These are phyloP conservation scores for Pestalotiopsis fici DNA, from an alignment of 2,329 filamentous ascomycete species.

Conservation along the genomic window DNA sequence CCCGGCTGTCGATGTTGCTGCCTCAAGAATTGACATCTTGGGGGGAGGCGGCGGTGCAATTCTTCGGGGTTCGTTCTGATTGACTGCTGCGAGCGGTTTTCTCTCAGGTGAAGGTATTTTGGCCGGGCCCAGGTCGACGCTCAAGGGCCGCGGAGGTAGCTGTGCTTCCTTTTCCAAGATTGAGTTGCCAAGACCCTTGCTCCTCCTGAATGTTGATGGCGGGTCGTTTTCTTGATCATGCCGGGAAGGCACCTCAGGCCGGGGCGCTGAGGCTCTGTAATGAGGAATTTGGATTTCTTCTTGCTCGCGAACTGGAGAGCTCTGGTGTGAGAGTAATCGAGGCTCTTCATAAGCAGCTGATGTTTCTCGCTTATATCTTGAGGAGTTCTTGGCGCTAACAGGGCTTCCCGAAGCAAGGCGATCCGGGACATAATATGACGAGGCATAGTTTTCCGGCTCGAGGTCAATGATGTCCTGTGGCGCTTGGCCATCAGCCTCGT, in stretches of 20 bases:
- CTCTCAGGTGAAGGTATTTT: constrained; percentile 53
- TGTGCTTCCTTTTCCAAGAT: constrained; percentile 57
- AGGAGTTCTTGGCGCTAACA: constrained; percentile 47
- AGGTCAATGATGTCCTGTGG: constrained; percentile 34
- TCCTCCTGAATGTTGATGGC: constrained; percentile 66
- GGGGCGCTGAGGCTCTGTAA: constrained; percentile 58
- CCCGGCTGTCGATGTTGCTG: constrained; percentile 81
- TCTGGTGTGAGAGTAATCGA: constrained; percentile 20
- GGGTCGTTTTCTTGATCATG: constrained; percentile 86
- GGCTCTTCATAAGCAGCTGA: constrained; percentile 32
- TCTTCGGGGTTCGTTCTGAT: constrained; percentile 72
- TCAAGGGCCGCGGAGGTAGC: constrained; percentile 51
- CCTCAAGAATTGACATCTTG: constrained; percentile 95
- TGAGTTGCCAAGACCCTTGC: constrained; percentile 56
- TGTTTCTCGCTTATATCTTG: constrained; percentile 42
- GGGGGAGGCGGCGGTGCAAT: constrained; percentile 81
- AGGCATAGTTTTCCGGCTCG: constrained; percentile 36
- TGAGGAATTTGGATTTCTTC: constrained; percentile 48
- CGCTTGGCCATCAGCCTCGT: constrained; percentile 43
- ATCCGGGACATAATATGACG: constrained; percentile 49
- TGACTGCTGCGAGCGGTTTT: constrained; percentile 55
- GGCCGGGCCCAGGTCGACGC: constrained; percentile 39
- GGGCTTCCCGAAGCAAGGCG: constrained; percentile 61
- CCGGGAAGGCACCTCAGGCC: constrained; percentile 59
- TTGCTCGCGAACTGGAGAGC: constrained; percentile 36